Percentiles rank a stretch among this genome's conserved stretches.
Conservation (phyloP, 371 early-diverging fungal genomes). For the Syncephalis fuscata region DNA sequence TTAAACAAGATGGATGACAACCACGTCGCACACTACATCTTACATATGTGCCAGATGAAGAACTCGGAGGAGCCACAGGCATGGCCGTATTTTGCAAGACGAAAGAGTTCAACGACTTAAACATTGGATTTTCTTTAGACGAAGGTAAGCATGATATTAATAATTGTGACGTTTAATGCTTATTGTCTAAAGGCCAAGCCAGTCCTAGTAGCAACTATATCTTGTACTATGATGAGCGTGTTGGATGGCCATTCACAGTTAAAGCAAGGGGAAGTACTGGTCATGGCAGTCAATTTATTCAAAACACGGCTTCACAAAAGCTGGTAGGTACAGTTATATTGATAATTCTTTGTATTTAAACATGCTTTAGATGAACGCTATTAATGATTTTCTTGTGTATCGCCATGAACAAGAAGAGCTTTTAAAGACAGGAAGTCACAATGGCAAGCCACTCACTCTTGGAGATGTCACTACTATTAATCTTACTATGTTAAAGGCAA, state of each 20-base stretch:
- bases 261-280: constrained; percentile 41
- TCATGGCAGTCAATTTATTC: constrained; percentile 57
- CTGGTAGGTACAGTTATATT: constrained; percentile 16
- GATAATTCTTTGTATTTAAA: no score
- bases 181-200: constrained; percentile 18
- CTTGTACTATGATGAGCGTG: no score
- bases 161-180: neutral
- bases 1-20: constrained; percentile 24
- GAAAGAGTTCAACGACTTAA: constrained; percentile 36
- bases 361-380: neutral
- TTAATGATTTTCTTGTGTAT: constrained; percentile 7
- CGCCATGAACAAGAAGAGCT: constrained; percentile 30
- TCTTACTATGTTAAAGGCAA: constrained; percentile 42
- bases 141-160: constrained; percentile 26
- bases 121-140: constrained; percentile 62
- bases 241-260: constrained; percentile 17
- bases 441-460: constrained; percentile 17
- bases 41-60: constrained; percentile 68
- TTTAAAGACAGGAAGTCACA: constrained; percentile 24
- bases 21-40: constrained; percentile 47
- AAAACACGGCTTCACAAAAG: constrained; percentile 43
- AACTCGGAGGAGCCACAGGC: constrained; percentile 60
- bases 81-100: constrained; percentile 41
- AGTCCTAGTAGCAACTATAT: constrained; percentile 17
- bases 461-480: constrained; percentile 69